These are phyloP conservation scores for Solanum tacnaense DNA, from an alignment of 257 asterid genomes.

Conservation along the genomic window DNA sequence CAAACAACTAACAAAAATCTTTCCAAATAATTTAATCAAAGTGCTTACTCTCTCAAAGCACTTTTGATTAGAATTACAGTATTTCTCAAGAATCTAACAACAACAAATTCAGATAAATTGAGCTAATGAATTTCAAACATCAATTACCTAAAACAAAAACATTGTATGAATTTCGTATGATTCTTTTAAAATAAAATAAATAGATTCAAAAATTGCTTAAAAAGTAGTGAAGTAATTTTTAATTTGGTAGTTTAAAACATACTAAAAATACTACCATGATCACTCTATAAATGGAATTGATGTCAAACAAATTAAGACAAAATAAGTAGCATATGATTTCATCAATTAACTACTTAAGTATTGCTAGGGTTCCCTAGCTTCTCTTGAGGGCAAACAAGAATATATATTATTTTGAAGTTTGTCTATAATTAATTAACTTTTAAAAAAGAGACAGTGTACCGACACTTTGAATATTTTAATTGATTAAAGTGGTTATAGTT, in stretches of 20 bases:
- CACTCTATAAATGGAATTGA: not conserved
- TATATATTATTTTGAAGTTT: not conserved
- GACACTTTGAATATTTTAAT: conserved; percentile 14
- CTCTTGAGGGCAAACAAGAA: not conserved
- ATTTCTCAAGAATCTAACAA: not conserved
- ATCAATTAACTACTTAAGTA: not conserved
- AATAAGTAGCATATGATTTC: not conserved
- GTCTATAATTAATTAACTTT: not conserved
- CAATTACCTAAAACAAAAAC: too few relatives aligned
- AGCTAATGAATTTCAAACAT: not conserved
- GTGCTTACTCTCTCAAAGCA: not conserved
- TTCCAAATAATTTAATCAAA: not conserved
- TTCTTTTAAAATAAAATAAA: too few relatives aligned
- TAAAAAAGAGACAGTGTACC: conserved; percentile 17
- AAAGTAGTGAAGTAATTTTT: not conserved
- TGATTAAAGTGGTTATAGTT: not conserved
- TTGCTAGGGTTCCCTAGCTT: not conserved
- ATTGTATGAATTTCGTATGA: too few relatives aligned
- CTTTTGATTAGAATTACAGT: not conserved
- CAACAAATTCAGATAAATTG: not conserved
- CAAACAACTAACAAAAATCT: not conserved
- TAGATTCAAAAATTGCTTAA: not conserved
- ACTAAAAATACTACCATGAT: not conserved
- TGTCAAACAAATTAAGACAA: not conserved
- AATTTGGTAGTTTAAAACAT: not conserved